phyloP scores from a whole-genome alignment of 1,284 basidiomycete species.

The Leucoagaricus sp. region DNA sequence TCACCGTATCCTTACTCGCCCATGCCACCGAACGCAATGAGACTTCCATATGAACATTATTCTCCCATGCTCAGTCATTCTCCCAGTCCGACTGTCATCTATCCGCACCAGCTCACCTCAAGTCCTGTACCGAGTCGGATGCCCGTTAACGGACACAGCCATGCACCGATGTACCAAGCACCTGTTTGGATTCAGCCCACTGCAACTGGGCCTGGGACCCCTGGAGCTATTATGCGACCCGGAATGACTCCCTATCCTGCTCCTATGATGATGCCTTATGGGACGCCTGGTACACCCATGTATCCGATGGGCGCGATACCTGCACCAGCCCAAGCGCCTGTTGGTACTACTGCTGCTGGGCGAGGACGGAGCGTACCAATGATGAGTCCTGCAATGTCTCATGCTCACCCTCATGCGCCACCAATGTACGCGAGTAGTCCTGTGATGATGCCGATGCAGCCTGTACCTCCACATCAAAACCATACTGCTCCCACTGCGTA shows the following conservation, averaged over 20 bases:
- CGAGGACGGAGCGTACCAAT: conserved; percentile 41
- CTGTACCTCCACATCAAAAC: conserved; percentile 39
- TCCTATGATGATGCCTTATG: conserved; percentile 62
- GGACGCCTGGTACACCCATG: conserved; percentile 22
- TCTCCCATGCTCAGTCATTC: conserved; percentile 72
- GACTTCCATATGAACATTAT: conserved; percentile 51
- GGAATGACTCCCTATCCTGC: conserved; percentile 63
- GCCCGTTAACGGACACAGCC: conserved; percentile 58
- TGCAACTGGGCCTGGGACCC: conserved; percentile 45
- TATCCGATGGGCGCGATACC: conserved; percentile 12
- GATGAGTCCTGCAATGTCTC: conserved; percentile 70
- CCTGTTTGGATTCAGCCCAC: conserved; percentile 68
- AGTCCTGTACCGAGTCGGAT: conserved; percentile 65
- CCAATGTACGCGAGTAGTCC: conserved; percentile 68
- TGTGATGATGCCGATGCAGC: conserved; percentile 59
- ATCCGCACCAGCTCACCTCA: conserved; percentile 54
- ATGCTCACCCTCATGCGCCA: conserved; percentile 36
- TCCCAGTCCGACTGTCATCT: conserved; percentile 62
- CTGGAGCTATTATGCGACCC: conserved; percentile 54
- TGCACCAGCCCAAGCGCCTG: conserved; percentile 24
- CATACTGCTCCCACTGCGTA: conserved; percentile 30
- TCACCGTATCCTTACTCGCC: conserved; percentile 38
- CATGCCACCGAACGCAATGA: conserved; percentile 43
- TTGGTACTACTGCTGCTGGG: conserved; percentile 44
- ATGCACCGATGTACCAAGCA: conserved; percentile 57